Evolutionary conservation across 371 early-diverging fungal species (phyloP), one percentile per base, ranked within the genome.

Genomic region (Rhizopus sp.): DNA sequence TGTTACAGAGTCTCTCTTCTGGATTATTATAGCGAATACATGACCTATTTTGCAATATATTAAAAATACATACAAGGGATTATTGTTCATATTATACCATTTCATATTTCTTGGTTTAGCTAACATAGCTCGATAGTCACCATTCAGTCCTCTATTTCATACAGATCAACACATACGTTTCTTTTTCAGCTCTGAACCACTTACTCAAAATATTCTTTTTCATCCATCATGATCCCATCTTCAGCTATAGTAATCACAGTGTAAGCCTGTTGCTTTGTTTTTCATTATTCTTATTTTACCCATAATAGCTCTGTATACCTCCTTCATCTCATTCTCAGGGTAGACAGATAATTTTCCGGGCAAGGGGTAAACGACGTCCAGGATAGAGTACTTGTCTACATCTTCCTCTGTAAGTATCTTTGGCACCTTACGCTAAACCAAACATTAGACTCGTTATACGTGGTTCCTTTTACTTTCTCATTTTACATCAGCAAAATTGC

Each of bases 291-390:
- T 46, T 48, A 7, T 30, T 35, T 62, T 68, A 75, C 77, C 80
- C 89, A 98, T 87, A 16, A 89, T 55, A 34, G 83, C 69, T 57
- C 64, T 63, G 71, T 95, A 96, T 30, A 81, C 60, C 4, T 72
- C 69, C 30, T 81, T 77, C 10, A 93, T 75, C 38, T 72, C 83
- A 73, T 98, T 89, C 23, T 72, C 66, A 3, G 99, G 99, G 60
- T 93, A 96, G 48, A 72, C 64, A 6, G 95, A 76, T 16, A 70
- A 63, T 65, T 77, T 80, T 5, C 99, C 98, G 0, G 96, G 96
- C 46, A 92, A 63, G 15, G 99, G 97, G 57, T 96, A 78, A 33
- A 97, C 94, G 10, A 99, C 89, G 63, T 99, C 95, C 37, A 77
- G 68, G 34, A 95, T 90, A 5, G 87, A 72, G 66, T 90, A 93